Conservation (phyloP, 176 grass and related monocot species). For the Oryza coarctata region DNA sequence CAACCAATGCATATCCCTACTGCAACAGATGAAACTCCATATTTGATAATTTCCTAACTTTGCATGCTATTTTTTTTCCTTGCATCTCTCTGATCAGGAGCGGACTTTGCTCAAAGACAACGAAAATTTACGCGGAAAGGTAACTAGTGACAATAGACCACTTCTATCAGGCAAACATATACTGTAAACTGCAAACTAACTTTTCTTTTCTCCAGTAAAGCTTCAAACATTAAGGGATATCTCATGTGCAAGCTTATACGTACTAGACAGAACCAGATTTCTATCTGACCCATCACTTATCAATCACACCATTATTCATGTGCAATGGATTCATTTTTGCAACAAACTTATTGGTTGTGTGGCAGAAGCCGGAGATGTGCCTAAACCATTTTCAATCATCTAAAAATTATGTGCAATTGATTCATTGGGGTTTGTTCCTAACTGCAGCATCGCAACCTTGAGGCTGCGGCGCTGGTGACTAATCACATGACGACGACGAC, state of each 20-base stretch:
- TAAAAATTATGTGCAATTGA: not conserved
- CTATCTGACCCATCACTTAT: not conserved
- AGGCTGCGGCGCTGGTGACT: not conserved
- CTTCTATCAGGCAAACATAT: not conserved
- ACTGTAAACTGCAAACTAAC: not conserved
- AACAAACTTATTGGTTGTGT: too few relatives aligned
- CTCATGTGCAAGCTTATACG: slow-evolving; percentile 13
- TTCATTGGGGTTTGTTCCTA: not conserved
- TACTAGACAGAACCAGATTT: too few relatives aligned
- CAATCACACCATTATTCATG: not conserved
- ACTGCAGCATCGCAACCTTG: slow-evolving; percentile 29
- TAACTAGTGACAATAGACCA: not conserved
- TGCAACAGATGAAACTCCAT: not conserved
- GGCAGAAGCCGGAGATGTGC: too few relatives aligned
- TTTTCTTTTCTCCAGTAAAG: not conserved
- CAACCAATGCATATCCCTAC: not conserved
- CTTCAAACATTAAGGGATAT: too few relatives aligned
- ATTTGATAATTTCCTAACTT: not conserved
- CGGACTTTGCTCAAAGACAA: slow-evolving; percentile 45
- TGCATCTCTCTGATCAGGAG: slow-evolving; percentile 40
- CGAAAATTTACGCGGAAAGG: slow-evolving; percentile 46
- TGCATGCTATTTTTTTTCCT: not conserved
- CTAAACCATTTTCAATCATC: too few relatives aligned
- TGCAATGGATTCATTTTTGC: not conserved
- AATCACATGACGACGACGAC: not conserved